Evolutionary conservation across 2,329 filamentous ascomycete genomes (phyloP).

Genomic region (Stachybotrys chlorohalonatus): DNA sequence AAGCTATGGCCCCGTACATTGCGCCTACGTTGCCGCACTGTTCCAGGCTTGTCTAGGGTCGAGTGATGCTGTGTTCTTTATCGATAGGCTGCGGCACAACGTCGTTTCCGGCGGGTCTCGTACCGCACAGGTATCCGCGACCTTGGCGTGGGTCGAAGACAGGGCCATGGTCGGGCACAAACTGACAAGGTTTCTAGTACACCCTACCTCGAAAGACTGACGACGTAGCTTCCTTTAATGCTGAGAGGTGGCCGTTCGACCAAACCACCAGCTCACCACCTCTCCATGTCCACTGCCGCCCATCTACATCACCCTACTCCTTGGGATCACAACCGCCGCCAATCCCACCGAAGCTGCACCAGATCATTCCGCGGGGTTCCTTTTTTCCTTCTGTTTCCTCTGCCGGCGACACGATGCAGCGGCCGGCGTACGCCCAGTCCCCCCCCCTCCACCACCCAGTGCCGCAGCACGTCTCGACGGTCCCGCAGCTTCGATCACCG

Average conservation of each 20-base stretch:
- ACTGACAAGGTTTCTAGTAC: not conserved
- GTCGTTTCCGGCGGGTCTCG: not conserved
- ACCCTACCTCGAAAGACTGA: not conserved
- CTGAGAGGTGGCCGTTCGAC: not conserved
- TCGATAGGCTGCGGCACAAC: not conserved
- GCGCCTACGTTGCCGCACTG: not conserved
- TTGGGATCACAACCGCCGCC: not conserved
- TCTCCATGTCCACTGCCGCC: not conserved
- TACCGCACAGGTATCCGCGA: not conserved
- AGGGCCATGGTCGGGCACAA: not conserved
- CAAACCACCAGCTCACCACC: not conserved
- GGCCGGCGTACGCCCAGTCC: conserved; percentile 74
- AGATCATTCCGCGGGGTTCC: not conserved
- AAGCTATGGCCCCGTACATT: no score
- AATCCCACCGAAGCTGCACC: no score
- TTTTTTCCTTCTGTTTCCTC: not conserved
- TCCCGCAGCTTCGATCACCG: conserved; percentile 92
- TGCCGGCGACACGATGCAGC: conserved; percentile 60
- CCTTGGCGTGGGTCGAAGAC: not conserved
- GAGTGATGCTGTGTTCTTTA: not conserved
- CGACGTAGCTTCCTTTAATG: not conserved
- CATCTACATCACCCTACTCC: not conserved
- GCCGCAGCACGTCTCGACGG: conserved; percentile 95
- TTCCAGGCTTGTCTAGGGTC: not conserved
- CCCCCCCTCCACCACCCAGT: conserved; percentile 95